Percentiles rank a stretch among this genome's conserved stretches.
Conservation (phyloP, 1,284 basidiomycete genomes). For the Cerrena zonata region DNA sequence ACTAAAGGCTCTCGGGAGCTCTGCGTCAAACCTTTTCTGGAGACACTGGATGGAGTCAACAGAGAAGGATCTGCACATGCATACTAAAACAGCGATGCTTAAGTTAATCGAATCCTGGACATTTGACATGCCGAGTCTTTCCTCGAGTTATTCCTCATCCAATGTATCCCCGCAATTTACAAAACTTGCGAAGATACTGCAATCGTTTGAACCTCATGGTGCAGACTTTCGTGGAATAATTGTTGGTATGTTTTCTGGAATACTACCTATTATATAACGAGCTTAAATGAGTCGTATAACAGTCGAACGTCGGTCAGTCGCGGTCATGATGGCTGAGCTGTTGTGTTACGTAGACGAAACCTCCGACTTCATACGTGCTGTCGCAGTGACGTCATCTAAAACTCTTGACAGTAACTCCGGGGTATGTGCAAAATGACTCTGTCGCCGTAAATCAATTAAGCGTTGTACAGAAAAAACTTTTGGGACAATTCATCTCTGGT, state of each 20-base stretch:
- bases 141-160: constrained; percentile 45
- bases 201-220: constrained; percentile 44
- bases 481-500: constrained; percentile 44
- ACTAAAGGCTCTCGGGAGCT: not conserved
- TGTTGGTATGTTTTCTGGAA: constrained; percentile 41
- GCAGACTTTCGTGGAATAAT: constrained; percentile 58
- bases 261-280: not conserved
- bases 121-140: constrained; percentile 55
- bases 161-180: constrained; percentile 64
- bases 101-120: constrained; percentile 49
- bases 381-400: constrained; percentile 17
- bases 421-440: not conserved
- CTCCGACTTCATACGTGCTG: constrained; percentile 24
- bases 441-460: not conserved
- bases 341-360: constrained; percentile 26
- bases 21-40: constrained; percentile 6
- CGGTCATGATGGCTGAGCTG: constrained; percentile 41
- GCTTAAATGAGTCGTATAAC: constrained; percentile 7
- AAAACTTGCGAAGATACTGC: constrained; percentile 51
- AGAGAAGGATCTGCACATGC: not conserved
- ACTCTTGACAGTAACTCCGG: constrained; percentile 12
- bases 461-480: not conserved
- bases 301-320: constrained; percentile 44
- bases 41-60: constrained; percentile 6
- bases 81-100: constrained; percentile 19